Percentiles rank a stretch among this genome's conserved stretches.
phyloP scores from a whole-genome alignment of 345 rosid species.

The Kandelia obovata region DNA sequence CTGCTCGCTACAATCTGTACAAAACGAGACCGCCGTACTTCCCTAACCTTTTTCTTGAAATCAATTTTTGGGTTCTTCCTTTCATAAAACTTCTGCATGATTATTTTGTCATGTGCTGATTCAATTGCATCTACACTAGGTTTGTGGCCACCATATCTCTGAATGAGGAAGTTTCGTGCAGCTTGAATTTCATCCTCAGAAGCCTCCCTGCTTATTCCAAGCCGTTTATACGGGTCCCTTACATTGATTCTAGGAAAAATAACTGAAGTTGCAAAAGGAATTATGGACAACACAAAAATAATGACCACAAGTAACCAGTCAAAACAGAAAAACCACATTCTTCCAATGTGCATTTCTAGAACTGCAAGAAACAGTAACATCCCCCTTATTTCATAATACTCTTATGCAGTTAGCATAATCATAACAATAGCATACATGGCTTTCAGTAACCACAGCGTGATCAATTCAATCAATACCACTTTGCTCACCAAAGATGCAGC shows the following conservation, averaged over 20 bases:
- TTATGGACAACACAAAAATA: constrained; percentile 8
- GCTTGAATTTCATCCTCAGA: constrained; percentile 92
- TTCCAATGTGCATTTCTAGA: background rate
- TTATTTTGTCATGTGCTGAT: constrained; percentile 86
- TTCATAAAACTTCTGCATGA: constrained; percentile 86
- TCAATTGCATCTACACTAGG: constrained; percentile 93
- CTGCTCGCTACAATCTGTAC: constrained; percentile 63
- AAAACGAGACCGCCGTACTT: constrained; percentile 62
- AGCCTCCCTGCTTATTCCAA: constrained; percentile 92
- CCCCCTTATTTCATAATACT: background rate
- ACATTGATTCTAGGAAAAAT: constrained; percentile 81
- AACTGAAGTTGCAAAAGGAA: constrained; percentile 40
- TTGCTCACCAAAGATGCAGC: too few relatives aligned
- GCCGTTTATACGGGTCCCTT: constrained; percentile 79
- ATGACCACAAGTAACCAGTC: background rate
- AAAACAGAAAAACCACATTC: background rate
- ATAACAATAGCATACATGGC: background rate
- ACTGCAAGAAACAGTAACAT: constrained; percentile 5
- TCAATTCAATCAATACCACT: too few relatives aligned
- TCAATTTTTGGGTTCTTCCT: constrained; percentile 82
- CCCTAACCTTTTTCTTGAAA: constrained; percentile 65
- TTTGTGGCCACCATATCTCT: constrained; percentile 73
- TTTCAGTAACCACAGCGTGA: background rate
- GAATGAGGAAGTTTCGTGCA: constrained; percentile 81
- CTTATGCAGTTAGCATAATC: background rate